Percentiles rank a stretch among this genome's conserved stretches.
Evolutionary conservation across 306 rosid species (phyloP).

Genomic region (Hylodesmum podocarpum): DNA sequence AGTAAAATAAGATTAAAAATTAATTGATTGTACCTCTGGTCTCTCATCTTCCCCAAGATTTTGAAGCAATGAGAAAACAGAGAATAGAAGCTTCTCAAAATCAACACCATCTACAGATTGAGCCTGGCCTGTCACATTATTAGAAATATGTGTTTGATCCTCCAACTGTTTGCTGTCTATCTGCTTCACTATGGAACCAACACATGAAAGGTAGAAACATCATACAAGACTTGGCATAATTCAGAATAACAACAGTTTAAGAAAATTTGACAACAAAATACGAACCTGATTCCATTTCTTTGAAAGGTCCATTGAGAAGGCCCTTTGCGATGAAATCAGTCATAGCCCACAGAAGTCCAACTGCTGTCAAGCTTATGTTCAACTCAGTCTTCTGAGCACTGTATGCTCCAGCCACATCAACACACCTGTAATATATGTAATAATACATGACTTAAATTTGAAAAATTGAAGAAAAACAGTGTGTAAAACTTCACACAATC

Average conservation of each 20-base stretch:
- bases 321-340: constrained; percentile 95
- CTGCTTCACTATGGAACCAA: constrained; percentile 44
- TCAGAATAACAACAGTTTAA: not conserved
- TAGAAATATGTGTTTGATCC: constrained; percentile 37
- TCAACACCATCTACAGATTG: constrained; percentile 51
- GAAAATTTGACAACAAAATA: constrained; percentile 30
- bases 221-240: constrained; percentile 6
- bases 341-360: constrained; percentile 94
- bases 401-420: constrained; percentile 94
- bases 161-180: constrained; percentile 43
- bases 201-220: constrained; percentile 36
- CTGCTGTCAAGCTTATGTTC: constrained; percentile 92
- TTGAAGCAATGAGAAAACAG: constrained; percentile 85
- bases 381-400: constrained; percentile 95
- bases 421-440: constrained; percentile 66
- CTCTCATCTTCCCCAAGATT: constrained; percentile 97
- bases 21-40: constrained; percentile 69
- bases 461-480: too few species aligned
- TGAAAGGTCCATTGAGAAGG: constrained; percentile 49
- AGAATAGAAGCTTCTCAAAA: constrained; percentile 67
- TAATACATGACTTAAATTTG: too few species aligned
- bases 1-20: not conserved
- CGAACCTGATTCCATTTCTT: constrained; percentile 65
- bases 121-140: constrained; percentile 42
- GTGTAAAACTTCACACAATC: too few species aligned